These are phyloP conservation scores for Globisporangium orthogonon DNA, from an alignment of 352 stramenopile species.

Conservation along the genomic window DNA sequence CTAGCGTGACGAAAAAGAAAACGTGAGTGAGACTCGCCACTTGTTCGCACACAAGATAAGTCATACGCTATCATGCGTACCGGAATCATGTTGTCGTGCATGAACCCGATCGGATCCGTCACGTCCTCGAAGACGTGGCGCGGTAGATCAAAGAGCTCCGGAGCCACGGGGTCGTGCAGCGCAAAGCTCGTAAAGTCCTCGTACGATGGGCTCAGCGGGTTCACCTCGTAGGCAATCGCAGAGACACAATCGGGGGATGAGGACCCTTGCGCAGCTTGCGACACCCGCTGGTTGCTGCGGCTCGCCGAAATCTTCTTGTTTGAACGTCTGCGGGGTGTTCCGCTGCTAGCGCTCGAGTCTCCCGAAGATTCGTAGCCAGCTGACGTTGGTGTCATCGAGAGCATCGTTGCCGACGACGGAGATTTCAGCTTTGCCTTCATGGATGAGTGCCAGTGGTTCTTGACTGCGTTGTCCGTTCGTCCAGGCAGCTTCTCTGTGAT, in stretches of 20 bases:
- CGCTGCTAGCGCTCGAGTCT: not conserved
- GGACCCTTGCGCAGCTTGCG: slow-evolving; percentile 8
- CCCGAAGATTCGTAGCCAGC: not conserved
- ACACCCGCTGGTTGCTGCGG: slow-evolving; percentile 3
- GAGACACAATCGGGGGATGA: slow-evolving; percentile 14
- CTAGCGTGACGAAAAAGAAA: not conserved
- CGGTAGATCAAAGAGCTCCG: slow-evolving; percentile 13
- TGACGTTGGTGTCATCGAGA: not conserved
- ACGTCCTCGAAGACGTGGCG: slow-evolving; percentile 14
- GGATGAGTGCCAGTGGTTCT: slow-evolving; percentile 95
- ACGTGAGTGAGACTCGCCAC: not conserved
- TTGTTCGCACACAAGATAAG: not conserved
- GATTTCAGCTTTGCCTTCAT: slow-evolving; percentile 55
- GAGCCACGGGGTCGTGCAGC: slow-evolving; percentile 7
- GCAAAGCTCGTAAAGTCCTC: slow-evolving; percentile 14
- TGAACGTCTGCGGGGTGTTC: slow-evolving; percentile 2
- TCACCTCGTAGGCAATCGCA: slow-evolving; percentile 1
- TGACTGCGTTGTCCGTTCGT: slow-evolving; percentile 95
- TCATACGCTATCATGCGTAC: not conserved
- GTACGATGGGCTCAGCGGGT: slow-evolving; percentile 1
- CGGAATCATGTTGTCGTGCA: slow-evolving; percentile 2
- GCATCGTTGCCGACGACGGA: not conserved
- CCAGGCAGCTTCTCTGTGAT: slow-evolving; percentile 96
- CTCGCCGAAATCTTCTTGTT: slow-evolving; percentile 8
- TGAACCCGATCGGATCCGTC: slow-evolving; percentile 10